phyloP scores from a whole-genome alignment of 495 filamentous ascomycete genomes.

The Parathielavia appendiculata region DNA sequence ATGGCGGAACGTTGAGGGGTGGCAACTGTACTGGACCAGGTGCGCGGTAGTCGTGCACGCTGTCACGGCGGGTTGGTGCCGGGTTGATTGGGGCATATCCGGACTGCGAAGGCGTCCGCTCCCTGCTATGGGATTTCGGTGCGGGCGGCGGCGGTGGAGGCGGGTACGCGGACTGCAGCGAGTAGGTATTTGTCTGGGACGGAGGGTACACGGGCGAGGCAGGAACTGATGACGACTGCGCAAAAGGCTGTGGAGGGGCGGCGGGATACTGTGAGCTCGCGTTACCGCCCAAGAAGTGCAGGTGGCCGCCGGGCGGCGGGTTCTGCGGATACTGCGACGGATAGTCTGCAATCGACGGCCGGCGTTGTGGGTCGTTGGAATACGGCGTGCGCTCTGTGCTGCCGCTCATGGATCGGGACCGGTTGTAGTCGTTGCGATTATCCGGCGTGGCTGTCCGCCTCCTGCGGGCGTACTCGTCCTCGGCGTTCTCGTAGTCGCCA shows the following conservation, averaged over 20 bases:
- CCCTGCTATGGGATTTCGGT: constrained; percentile 30
- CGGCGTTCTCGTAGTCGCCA: constrained; percentile 60
- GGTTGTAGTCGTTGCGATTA: constrained; percentile 52
- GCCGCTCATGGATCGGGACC: constrained; percentile 72
- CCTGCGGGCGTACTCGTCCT: constrained; percentile 57
- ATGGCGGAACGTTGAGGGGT: constrained; percentile 13
- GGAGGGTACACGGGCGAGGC: constrained; percentile 41
- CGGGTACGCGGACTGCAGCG: constrained; percentile 31
- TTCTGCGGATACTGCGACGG: constrained; percentile 38
- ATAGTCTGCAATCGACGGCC: constrained; percentile 52
- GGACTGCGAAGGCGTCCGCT: constrained; percentile 28
- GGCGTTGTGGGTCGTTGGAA: constrained; percentile 46
- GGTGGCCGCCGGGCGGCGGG: constrained; percentile 33
- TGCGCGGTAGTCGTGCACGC: constrained; percentile 19
- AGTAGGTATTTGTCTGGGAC: constrained; percentile 20
- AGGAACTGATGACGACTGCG: constrained; percentile 45
- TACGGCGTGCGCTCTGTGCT: constrained; percentile 50
- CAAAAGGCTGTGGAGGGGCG: constrained; percentile 42
- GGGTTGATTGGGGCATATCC: constrained; percentile 26
- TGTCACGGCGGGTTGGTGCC: constrained; percentile 27
- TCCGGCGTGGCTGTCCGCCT: constrained; percentile 61
- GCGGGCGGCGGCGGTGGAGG: constrained; percentile 41
- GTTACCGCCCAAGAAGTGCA: constrained; percentile 32
- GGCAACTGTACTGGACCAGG: constrained; percentile 17
- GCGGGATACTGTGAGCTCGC: constrained; percentile 30